These are phyloP conservation scores for Blastomyces parvus DNA, from an alignment of 2,329 filamentous ascomycete species.

Conservation along the genomic window DNA sequence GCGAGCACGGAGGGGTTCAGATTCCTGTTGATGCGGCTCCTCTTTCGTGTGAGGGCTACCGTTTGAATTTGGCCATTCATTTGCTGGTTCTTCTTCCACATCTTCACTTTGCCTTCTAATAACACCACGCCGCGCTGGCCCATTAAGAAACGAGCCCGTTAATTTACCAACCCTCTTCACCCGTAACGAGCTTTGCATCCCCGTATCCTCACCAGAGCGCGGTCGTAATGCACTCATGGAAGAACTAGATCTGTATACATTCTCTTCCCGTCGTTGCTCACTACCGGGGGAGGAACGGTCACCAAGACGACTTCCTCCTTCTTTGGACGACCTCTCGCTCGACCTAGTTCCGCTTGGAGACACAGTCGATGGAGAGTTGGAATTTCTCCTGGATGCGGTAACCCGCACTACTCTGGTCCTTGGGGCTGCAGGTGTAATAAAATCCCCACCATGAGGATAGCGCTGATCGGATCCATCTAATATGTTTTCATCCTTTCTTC, in stretches of 20 bases:
- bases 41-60: slow-evolving; percentile 23
- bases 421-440: slow-evolving; percentile 41
- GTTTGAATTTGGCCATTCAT: slow-evolving; percentile 21
- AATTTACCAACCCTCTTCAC: slow-evolving; percentile 67
- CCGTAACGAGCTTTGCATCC: slow-evolving; percentile 63
- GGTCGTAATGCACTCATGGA: slow-evolving; percentile 30
- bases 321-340: slow-evolving; percentile 22
- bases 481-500: slow-evolving; percentile 27
- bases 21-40: slow-evolving; percentile 5
- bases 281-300: slow-evolving; percentile 25
- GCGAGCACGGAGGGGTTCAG: slow-evolving; percentile 7
- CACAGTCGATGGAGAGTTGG: slow-evolving; percentile 32
- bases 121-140: slow-evolving; percentile 66
- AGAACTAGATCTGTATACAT: slow-evolving; percentile 24
- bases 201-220: slow-evolving; percentile 52
- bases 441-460: slow-evolving; percentile 23
- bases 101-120: slow-evolving; percentile 54
- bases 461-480: slow-evolving; percentile 6
- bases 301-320: slow-evolving; percentile 24
- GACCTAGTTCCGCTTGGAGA: slow-evolving; percentile 30
- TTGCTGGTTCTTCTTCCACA: slow-evolving; percentile 37
- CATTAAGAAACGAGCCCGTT: slow-evolving; percentile 67
- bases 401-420: slow-evolving; percentile 36
- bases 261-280: slow-evolving; percentile 28
- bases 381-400: slow-evolving; percentile 32